A percentile compares a stretch with the other conserved stretches of the same genome.
These are phyloP conservation scores for Dendrobium officinale DNA, from an alignment of 106 monocot genomes.

Conservation along the genomic window DNA sequence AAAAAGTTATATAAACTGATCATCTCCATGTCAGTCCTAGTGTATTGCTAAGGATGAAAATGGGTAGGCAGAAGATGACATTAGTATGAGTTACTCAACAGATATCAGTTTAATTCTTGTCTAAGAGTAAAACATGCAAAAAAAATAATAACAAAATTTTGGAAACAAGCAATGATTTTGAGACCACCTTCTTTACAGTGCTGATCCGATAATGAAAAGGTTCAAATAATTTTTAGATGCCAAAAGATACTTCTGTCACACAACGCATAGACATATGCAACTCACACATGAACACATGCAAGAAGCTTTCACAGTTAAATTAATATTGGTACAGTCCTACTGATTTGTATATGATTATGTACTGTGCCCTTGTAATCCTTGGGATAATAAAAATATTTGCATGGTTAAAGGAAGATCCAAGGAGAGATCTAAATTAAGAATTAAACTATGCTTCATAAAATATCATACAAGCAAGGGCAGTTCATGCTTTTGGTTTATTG, in stretches of 20 bases:
- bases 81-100: not conserved
- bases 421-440: slow-evolving; percentile 3
- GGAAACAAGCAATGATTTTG: not conserved
- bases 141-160: not conserved
- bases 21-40: not conserved
- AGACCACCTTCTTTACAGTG: not conserved
- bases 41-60: no score
- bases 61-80: not conserved
- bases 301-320: not conserved
- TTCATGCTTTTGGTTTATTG: not conserved
- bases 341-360: not conserved
- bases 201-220: not conserved
- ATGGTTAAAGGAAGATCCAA: not conserved
- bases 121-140: not conserved
- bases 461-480: not conserved
- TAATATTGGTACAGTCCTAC: not conserved
- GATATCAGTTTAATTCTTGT: not conserved
- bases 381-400: not conserved
- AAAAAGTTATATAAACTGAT: not conserved
- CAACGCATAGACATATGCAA: not conserved
- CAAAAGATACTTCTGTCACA: not conserved
- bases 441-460: not conserved
- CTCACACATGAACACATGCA: not conserved
- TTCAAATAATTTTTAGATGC: not conserved
- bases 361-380: not conserved